phyloP scores from a whole-genome alignment of 768 basidiomycete genomes.

The Hirschioporus abietinus region DNA sequence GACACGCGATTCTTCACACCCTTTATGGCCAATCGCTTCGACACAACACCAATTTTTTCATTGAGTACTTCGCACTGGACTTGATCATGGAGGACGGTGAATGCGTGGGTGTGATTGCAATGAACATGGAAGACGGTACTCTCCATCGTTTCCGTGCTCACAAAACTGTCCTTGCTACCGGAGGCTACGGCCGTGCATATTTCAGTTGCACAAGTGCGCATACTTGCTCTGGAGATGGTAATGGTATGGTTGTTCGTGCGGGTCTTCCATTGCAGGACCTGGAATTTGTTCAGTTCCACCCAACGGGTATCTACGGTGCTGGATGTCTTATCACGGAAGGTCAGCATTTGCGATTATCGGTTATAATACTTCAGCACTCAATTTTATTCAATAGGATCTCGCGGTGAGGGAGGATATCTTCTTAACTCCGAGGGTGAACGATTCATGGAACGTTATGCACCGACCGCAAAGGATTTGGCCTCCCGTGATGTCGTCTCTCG shows the following conservation, averaged over 20 bases:
- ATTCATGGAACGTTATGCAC: constrained; percentile 99
- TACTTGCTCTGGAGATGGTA: constrained; percentile 98
- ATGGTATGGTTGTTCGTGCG: constrained; percentile 96
- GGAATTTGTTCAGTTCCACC: constrained; percentile 99
- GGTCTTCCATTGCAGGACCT: constrained; percentile 94
- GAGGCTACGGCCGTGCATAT: constrained; percentile 96
- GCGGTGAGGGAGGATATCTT: constrained; percentile 98
- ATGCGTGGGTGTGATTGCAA: constrained; percentile 97
- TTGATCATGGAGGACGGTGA: constrained; percentile 98
- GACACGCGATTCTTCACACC: constrained; percentile 96
- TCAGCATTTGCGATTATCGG: constrained; percentile 24
- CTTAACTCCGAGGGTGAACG: constrained; percentile 98
- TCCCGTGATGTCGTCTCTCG: constrained; percentile 99
- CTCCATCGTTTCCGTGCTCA: constrained; percentile 97
- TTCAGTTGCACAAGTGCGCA: constrained; percentile 99
- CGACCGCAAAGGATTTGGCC: constrained; percentile 98
- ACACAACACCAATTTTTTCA: constrained; percentile 99
- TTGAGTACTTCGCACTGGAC: constrained; percentile 99
- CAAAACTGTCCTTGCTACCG: constrained; percentile 97
- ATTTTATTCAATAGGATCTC: constrained; percentile 61
- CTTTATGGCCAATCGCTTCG: constrained; percentile 98
- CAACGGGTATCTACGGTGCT: constrained; percentile 98
- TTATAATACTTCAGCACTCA: neutral
- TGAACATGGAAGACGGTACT: constrained; percentile 99
- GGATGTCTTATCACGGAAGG: constrained; percentile 99